phyloP scores from a whole-genome alignment of 202 grass and related monocot genomes.

The Zoysia matrella region DNA sequence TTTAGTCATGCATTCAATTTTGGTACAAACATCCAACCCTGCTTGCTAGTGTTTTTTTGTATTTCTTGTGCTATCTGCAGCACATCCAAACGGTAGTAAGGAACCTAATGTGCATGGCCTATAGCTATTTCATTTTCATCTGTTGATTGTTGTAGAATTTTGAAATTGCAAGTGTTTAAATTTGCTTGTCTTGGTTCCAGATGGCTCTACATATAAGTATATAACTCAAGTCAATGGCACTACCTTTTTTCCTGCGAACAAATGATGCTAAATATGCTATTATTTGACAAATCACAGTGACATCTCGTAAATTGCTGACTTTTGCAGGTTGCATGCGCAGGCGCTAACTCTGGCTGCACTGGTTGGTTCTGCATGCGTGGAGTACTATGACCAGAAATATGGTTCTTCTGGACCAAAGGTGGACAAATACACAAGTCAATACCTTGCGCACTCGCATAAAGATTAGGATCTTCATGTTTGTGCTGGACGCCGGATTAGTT shows the following conservation, averaged over 20 bases:
- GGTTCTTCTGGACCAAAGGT: slow-evolving; percentile 66
- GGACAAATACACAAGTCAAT: slow-evolving; percentile 74
- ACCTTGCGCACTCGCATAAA: slow-evolving; percentile 75
- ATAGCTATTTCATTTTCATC: not conserved
- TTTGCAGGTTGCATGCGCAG: slow-evolving; percentile 91
- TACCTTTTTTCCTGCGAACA: too few species aligned
- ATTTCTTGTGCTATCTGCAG: not conserved
- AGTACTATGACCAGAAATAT: slow-evolving; percentile 87
- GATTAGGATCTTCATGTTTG: slow-evolving; percentile 54
- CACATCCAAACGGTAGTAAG: not conserved
- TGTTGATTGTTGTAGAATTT: not conserved
- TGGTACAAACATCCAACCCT: not conserved
- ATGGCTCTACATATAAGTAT: slow-evolving; percentile 10
- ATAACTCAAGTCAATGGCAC: not conserved
- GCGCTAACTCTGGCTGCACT: slow-evolving; percentile 91
- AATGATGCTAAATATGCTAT: not conserved
- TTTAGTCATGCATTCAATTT: not conserved
- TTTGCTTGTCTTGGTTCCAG: not conserved
- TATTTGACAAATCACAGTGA: not conserved
- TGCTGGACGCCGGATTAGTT: slow-evolving; percentile 34
- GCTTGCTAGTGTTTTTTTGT: not conserved
- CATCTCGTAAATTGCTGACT: slow-evolving; percentile 21
- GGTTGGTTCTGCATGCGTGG: slow-evolving; percentile 77
- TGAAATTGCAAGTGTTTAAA: not conserved
- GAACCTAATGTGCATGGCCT: not conserved